These are phyloP conservation scores for Penicillium verrucosum DNA, from an alignment of 2,329 filamentous ascomycete genomes.

Conservation along the genomic window DNA sequence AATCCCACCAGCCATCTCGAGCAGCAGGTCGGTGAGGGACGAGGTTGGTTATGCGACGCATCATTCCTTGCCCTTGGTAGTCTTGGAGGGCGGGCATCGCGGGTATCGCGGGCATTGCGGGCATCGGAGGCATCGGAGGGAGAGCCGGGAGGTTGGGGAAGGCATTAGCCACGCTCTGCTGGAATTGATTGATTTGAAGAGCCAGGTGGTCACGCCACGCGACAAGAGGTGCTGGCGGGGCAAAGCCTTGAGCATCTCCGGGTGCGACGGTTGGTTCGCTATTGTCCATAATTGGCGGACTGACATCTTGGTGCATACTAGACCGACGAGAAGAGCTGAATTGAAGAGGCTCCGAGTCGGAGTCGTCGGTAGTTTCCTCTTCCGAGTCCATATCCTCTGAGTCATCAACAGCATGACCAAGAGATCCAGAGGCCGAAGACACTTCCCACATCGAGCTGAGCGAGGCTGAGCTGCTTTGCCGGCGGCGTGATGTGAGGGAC, in stretches of 20 bases:
- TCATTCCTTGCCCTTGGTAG: conserved; percentile 70
- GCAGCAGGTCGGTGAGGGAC: conserved; percentile 64
- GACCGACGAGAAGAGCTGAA: conserved; percentile 35
- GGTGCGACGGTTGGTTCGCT: conserved; percentile 27
- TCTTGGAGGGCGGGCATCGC: conserved; percentile 64
- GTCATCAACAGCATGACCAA: conserved; percentile 44
- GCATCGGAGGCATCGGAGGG: conserved; percentile 55
- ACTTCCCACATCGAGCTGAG: conserved; percentile 66
- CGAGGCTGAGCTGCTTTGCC: conserved; percentile 62
- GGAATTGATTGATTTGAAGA: conserved; percentile 71
- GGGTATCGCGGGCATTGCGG: conserved; percentile 56
- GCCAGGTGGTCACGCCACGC: conserved; percentile 72
- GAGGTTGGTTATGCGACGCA: conserved; percentile 68
- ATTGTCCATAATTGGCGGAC: conserved; percentile 22
- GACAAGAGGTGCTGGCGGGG: conserved; percentile 61
- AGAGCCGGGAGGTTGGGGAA: conserved; percentile 61
- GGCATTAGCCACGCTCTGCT: conserved; percentile 65
- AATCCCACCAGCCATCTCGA: conserved; percentile 62
- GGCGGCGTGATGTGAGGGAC: conserved; percentile 53
- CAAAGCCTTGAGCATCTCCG: conserved; percentile 36
- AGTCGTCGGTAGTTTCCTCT: conserved; percentile 25
- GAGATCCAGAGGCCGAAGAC: conserved; percentile 45
- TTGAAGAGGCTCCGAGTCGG: conserved; percentile 21
- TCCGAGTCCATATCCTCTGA: conserved; percentile 35
- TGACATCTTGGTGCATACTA: conserved; percentile 35